Base-by-base conservation (phyloP, 2,329 filamentous ascomycete species). In the Ploettnerulaceae sp. region DNA sequence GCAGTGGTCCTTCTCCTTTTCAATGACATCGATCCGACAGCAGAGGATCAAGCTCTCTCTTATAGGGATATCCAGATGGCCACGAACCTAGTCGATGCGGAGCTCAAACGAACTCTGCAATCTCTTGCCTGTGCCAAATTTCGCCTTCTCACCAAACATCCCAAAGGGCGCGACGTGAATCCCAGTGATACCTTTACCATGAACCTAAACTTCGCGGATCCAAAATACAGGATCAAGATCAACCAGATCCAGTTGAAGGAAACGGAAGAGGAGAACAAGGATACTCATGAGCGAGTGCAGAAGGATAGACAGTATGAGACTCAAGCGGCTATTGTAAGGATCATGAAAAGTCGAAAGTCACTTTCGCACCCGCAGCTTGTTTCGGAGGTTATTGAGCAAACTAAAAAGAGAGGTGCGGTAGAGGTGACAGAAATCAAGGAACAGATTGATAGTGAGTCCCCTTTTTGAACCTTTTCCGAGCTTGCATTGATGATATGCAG, bases 201-300 rank as follows among this genome's bases (percentile, higher is more conserved):
- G 61, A 96, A 96, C 69, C 67, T 75, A 34, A 65, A 65, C 12
- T 98, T 98, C 67, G 71, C 71, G 2, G 85, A 96, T 62, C 76
- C 82, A 15, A 95, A 93, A 67, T 86, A 87, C 67, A 82, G 89
- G 47, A 83, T 98, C 69, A 98, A 98, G 72, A 96, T 98, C 72
- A 98, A 97, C 69, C 91, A 96, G 68, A 93, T 98, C 58, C 93
- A 98, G 68, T 77, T 96, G 40, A 94, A 93, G 69, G 93, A 98
- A 69, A 97, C 93, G 0, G 86, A 86, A 60, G 86, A 91, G 62
- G 93, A 98, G 69, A 96, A 96, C 69, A 86, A 89, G 67, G 88
- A 86, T 59, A 97, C 90, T 1, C 89, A 97, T 67, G 85, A 95
- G 66, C 80, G 89, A 33, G 88, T 98, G 4, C 84, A 83, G 0